Evolutionary conservation across 2,329 filamentous ascomycete species (phyloP).

Genomic region (Cadophora malorum): DNA sequence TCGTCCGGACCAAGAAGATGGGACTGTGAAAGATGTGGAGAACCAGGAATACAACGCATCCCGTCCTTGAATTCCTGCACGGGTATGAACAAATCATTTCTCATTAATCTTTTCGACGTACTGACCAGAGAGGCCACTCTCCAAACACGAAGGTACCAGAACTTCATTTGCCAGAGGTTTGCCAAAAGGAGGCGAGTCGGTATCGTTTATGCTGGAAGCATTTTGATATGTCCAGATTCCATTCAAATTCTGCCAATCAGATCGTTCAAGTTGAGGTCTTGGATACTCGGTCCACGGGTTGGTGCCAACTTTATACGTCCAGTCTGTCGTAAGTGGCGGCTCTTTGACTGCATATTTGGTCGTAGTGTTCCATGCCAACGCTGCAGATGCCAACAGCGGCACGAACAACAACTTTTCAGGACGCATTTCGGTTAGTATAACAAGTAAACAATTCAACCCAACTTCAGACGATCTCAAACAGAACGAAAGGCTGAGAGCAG

Average conservation of each 20-base stretch:
- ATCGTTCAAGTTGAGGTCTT: constrained; percentile 52
- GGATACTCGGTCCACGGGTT: constrained; percentile 58
- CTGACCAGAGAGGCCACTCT: constrained; percentile 56
- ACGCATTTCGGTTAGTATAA: constrained; percentile 12
- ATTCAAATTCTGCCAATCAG: constrained; percentile 57
- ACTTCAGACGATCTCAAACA: neutral
- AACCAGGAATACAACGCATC: constrained; percentile 53
- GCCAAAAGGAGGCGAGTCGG: constrained; percentile 52
- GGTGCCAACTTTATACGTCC: constrained; percentile 54
- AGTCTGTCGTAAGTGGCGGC: constrained; percentile 51
- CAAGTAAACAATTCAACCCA: neutral
- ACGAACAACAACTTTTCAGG: neutral
- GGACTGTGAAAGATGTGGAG: constrained; percentile 55
- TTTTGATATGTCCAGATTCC: constrained; percentile 55
- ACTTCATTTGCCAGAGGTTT: constrained; percentile 52
- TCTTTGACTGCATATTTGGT: constrained; percentile 47
- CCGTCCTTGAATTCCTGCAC: constrained; percentile 49
- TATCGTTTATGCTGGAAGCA: constrained; percentile 48
- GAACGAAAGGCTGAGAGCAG: neutral
- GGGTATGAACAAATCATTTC: neutral
- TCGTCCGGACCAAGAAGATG: constrained; percentile 43
- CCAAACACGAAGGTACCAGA: constrained; percentile 59
- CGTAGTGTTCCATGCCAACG: constrained; percentile 9
- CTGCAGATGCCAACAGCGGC: neutral
- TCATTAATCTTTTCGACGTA: neutral